These are phyloP conservation scores for Cocos nucifera DNA, from an alignment of 176 grass and related monocot species.

Conservation along the genomic window DNA sequence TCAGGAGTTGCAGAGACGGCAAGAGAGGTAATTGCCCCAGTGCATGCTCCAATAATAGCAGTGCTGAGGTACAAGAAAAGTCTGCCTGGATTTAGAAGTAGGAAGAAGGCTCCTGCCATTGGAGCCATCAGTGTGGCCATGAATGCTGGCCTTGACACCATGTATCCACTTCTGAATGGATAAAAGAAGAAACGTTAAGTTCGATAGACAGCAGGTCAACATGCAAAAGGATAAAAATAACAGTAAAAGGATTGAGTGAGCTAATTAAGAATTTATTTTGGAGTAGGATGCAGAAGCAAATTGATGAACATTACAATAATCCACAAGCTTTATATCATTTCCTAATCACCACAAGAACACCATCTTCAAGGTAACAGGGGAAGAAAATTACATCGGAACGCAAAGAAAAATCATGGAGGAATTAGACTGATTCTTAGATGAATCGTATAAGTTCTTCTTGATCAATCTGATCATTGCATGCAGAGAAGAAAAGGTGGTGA, in stretches of 20 bases:
- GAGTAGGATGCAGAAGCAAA: too few species aligned
- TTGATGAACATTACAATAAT: too few species aligned
- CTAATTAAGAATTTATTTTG: too few species aligned
- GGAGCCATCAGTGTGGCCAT: slow-evolving; percentile 83
- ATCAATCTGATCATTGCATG: neutral
- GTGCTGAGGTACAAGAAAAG: slow-evolving; percentile 59
- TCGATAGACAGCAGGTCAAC: neutral
- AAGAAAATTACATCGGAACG: too few species aligned
- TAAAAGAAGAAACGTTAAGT: neutral
- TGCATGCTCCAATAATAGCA: slow-evolving; percentile 74
- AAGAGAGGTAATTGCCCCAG: slow-evolving; percentile 85
- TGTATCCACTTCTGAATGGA: slow-evolving; percentile 46
- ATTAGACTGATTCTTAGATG: too few species aligned
- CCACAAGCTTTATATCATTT: too few species aligned
- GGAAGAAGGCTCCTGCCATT: slow-evolving; percentile 64
- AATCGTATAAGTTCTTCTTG: too few species aligned
- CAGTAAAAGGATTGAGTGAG: too few species aligned
- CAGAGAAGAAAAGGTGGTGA: slow-evolving; percentile 2
- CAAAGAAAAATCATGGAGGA: too few species aligned
- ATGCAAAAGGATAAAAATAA: neutral
- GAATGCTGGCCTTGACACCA: slow-evolving; percentile 53
- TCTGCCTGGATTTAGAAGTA: slow-evolving; percentile 41
- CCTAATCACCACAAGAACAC: too few species aligned
- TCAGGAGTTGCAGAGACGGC: slow-evolving; percentile 76
- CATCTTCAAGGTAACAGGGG: too few species aligned